Percentiles rank a stretch among this genome's conserved stretches.
These are phyloP conservation scores for Adansonia rubrostipa DNA, from an alignment of 441 rosid species.

Conservation along the genomic window DNA sequence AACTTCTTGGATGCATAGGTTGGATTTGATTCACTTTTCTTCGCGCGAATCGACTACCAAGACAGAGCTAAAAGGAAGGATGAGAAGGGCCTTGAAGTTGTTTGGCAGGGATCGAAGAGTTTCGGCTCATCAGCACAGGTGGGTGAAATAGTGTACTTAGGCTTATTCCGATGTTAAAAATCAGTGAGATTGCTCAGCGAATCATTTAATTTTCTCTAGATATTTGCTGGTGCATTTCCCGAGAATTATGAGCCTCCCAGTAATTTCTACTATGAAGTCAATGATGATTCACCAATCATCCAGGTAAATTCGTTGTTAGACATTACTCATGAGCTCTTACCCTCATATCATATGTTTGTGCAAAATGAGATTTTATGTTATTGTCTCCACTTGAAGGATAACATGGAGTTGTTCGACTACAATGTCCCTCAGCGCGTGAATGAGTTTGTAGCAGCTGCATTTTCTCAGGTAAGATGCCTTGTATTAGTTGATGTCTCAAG, in stretches of 20 bases:
- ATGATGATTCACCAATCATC: constrained; percentile 49
- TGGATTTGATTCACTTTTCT: constrained; percentile 61
- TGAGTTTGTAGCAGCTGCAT: constrained; percentile 51
- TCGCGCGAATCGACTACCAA: constrained; percentile 57
- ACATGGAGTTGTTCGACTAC: constrained; percentile 52
- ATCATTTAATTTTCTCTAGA: constrained; percentile 35
- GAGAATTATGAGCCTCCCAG: constrained; percentile 56
- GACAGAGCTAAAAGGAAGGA: constrained; percentile 53
- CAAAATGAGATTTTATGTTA: constrained; percentile 19
- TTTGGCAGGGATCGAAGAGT: constrained; percentile 60
- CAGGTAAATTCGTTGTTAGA: constrained; percentile 42
- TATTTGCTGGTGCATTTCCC: constrained; percentile 61
- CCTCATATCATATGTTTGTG: constrained; percentile 13
- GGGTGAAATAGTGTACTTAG: constrained; percentile 15
- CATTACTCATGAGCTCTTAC: constrained; percentile 8
- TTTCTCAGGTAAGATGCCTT: constrained; percentile 47
- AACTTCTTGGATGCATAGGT: constrained; percentile 36
- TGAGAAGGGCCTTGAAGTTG: constrained; percentile 55
- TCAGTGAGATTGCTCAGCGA: constrained; percentile 3
- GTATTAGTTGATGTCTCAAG: background rate
- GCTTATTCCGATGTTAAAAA: background rate
- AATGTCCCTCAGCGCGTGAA: constrained; percentile 52
- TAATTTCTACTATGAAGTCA: constrained; percentile 55
- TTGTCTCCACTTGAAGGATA: constrained; percentile 44
- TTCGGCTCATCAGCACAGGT: constrained; percentile 65